Evolutionary conservation across 1,284 basidiomycete genomes (phyloP).

Genomic region (Fomitopsis pinicola): DNA sequence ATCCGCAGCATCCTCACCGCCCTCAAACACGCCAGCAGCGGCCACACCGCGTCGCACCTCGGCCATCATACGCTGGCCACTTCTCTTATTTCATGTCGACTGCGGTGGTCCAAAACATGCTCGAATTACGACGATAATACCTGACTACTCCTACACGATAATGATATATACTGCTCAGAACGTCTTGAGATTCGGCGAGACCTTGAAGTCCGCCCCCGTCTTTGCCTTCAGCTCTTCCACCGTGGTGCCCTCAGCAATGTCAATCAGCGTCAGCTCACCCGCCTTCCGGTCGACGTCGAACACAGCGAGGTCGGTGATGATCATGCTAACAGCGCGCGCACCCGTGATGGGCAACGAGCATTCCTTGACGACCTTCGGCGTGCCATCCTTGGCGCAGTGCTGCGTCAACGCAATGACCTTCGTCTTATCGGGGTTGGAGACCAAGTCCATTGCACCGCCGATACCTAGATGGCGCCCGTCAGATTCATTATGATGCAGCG

Average conservation of each 20-base stretch:
- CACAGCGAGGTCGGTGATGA: slow-evolving; percentile 91
- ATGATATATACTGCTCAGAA: slow-evolving; percentile 11
- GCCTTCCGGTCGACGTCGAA: slow-evolving; percentile 82
- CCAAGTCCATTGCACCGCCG: slow-evolving; percentile 95
- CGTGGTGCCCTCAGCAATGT: slow-evolving; percentile 80
- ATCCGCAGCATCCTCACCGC: neutral
- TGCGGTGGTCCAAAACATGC: no score
- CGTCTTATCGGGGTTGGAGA: slow-evolving; percentile 89
- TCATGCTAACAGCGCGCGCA: slow-evolving; percentile 78
- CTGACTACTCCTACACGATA: slow-evolving; percentile 1
- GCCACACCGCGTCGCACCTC: neutral
- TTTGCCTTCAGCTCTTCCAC: slow-evolving; percentile 83
- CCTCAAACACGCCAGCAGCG: neutral
- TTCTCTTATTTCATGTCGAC: neutral
- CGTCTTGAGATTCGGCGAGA: slow-evolving; percentile 32
- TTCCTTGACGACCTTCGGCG: slow-evolving; percentile 81
- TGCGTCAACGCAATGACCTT: slow-evolving; percentile 88
- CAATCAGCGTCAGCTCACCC: slow-evolving; percentile 74
- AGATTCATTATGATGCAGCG: neutral
- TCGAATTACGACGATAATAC: neutral
- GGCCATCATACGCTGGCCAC: neutral
- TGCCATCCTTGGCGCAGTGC: slow-evolving; percentile 87
- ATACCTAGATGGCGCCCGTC: slow-evolving; percentile 50
- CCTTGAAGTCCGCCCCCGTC: slow-evolving; percentile 78
- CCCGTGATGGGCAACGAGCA: slow-evolving; percentile 89